A percentile compares a stretch with the other conserved stretches of the same genome.
These are phyloP conservation scores for Rugonectria rugulosa DNA, from an alignment of 2,329 filamentous ascomycete genomes.

Conservation along the genomic window DNA sequence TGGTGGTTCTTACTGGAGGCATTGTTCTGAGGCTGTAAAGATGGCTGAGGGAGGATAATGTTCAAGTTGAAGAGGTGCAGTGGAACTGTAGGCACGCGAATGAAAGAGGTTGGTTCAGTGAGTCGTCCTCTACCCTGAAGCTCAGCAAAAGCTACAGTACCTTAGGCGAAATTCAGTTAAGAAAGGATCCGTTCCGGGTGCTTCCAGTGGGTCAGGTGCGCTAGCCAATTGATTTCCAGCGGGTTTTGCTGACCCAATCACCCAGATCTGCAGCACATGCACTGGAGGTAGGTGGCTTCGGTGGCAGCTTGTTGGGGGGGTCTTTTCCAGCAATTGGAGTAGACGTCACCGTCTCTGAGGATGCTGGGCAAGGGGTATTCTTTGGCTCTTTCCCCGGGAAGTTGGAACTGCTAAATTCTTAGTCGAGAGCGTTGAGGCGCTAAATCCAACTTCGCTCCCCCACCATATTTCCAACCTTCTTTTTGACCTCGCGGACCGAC, in stretches of 20 bases:
- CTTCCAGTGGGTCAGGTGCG: background rate
- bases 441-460: slow-evolving; percentile 34
- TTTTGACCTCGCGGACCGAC: slow-evolving; percentile 1
- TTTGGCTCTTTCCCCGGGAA: slow-evolving; percentile 11
- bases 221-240: slow-evolving; percentile 29
- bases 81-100: no score
- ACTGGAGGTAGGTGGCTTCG: background rate
- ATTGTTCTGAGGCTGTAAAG: slow-evolving; percentile 44
- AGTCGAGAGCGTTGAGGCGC: slow-evolving; percentile 34
- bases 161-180: slow-evolving; percentile 12
- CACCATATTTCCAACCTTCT: slow-evolving; percentile 22
- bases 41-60: background rate
- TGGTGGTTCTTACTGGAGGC: slow-evolving; percentile 67
- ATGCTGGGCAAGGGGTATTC: no score
- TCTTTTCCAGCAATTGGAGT: slow-evolving; percentile 22
- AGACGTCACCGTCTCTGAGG: slow-evolving; percentile 37
- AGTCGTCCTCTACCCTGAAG: background rate
- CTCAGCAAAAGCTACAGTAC: slow-evolving; percentile 2
- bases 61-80: background rate
- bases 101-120: no score
- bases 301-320: slow-evolving; percentile 7
- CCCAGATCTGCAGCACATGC: no score
- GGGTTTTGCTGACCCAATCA: slow-evolving; percentile 32
- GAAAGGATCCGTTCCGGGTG: background rate
- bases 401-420: slow-evolving; percentile 2